Base-by-base conservation (phyloP, 257 asterid genomes). In the Capsicum baccatum region DNA sequence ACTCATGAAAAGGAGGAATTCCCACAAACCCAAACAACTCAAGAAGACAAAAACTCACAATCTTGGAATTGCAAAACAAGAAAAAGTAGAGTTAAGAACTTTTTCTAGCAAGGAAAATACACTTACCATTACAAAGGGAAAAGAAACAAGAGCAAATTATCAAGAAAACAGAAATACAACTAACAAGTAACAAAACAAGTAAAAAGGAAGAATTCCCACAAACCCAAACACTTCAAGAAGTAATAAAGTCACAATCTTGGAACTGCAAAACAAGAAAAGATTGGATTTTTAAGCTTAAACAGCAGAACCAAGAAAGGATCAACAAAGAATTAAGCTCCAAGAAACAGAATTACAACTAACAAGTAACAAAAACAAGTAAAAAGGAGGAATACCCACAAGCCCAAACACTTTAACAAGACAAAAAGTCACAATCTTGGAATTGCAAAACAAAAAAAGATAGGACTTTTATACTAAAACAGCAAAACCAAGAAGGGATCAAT, bases 381-480 rank as follows among this genome's bases (percentile, higher is more conserved):
- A 64, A 37, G 42, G 83, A 55, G 56, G 74, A 68, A 68, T 6
- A 26, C 15, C 58, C 42, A 76, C 21, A 76, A 26, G 26, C 81
- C 70, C 70, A 63, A 26, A 63, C 42, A 63, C 16, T 39, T 63
- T 15, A 63, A 63, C 9, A 63, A 63, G 70, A 3, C 26, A 56
- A 64, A 69, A 87, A 83, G 68, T 21, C 54, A 19, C 66, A 63
- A 70, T 84, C 90, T 83, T 79, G 56, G 68, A 19, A 56, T 1
- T 85, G 90, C 54, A 83, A 83, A 79, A 50, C 48, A 6, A 19
- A 83, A 69, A 89, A 88, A 39, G 83, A 81, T 55, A 6, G 82
- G 57, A 84, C 82, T 85, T 88, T 84, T 48, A 63, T 82, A 86
- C 86, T 86, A 10, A 86, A 89, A 86, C 91, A 85, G 89, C 85